Evolutionary conservation across 768 basidiomycete genomes (phyloP).

Genomic region (Cystobasidium ongulense): DNA sequence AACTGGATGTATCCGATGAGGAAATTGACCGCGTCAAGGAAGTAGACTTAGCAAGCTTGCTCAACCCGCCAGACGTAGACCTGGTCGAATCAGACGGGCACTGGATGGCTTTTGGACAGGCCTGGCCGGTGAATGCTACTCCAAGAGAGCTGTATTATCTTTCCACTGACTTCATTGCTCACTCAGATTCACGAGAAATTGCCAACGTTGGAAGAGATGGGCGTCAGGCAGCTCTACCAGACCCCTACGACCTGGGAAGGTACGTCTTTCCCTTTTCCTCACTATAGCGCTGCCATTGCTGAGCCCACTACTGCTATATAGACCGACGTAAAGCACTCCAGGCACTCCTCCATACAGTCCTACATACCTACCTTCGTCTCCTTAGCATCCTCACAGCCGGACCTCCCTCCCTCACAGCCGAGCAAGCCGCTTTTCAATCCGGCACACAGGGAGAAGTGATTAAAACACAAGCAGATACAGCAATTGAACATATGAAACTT

Average conservation of each 20-base stretch:
- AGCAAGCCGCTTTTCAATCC: conserved; percentile 48
- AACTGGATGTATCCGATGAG: background rate
- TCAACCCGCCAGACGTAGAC: conserved; percentile 79
- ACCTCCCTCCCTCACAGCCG: conserved; percentile 47
- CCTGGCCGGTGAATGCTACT: conserved; percentile 66
- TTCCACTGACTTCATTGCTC: background rate
- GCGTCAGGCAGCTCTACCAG: conserved; percentile 72
- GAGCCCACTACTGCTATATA: conserved; percentile 45
- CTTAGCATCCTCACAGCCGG: conserved; percentile 59
- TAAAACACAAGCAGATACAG: conserved; percentile 34
- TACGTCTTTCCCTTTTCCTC: background rate
- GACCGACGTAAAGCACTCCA: conserved; percentile 70
- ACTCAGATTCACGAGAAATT: conserved; percentile 70
- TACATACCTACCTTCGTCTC: conserved; percentile 69
- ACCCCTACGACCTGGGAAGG: conserved; percentile 36
- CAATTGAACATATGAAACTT: conserved; percentile 64
- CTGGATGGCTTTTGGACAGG: conserved; percentile 77
- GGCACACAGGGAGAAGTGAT: conserved; percentile 44
- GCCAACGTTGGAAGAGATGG: conserved; percentile 69
- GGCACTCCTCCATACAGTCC: conserved; percentile 64
- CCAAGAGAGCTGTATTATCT: background rate
- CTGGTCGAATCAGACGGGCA: conserved; percentile 80
- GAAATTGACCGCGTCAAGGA: conserved; percentile 1
- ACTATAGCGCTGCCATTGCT: background rate
- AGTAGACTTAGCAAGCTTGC: conserved; percentile 61